Evolutionary conservation across 306 rosid species (phyloP).

Genomic region (Dryas octopetala): DNA sequence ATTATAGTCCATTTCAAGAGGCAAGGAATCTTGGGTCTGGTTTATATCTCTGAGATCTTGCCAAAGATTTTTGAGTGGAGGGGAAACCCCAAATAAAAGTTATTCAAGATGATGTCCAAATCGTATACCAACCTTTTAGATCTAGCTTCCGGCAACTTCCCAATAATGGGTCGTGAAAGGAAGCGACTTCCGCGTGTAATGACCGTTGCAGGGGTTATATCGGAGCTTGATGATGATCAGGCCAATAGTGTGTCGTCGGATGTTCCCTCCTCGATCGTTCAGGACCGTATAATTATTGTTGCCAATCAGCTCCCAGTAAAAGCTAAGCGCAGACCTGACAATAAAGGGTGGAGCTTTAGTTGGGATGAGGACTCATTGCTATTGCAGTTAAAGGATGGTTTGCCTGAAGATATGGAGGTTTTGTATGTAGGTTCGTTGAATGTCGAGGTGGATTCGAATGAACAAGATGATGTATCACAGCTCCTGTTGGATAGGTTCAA

Average conservation of each 20-base stretch:
- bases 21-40: slow-evolving; percentile 26
- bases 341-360: slow-evolving; percentile 59
- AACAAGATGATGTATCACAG: slow-evolving; percentile 64
- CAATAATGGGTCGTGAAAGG: slow-evolving; percentile 54
- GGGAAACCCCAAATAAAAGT: slow-evolving; percentile 5
- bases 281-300: slow-evolving; percentile 56
- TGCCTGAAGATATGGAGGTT: slow-evolving; percentile 67
- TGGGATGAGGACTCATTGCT: slow-evolving; percentile 64
- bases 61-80: slow-evolving; percentile 22
- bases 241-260: slow-evolving; percentile 58
- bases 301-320: slow-evolving; percentile 61
- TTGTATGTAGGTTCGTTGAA: slow-evolving; percentile 62
- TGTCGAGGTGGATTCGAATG: slow-evolving; percentile 45
- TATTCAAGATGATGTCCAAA: slow-evolving; percentile 53
- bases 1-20: slow-evolving; percentile 23
- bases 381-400: slow-evolving; percentile 56
- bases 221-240: slow-evolving; percentile 64
- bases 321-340: slow-evolving; percentile 54
- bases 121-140: slow-evolving; percentile 64
- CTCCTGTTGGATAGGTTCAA: slow-evolving; percentile 59
- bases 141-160: slow-evolving; percentile 63
- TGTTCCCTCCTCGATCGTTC: slow-evolving; percentile 50
- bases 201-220: slow-evolving; percentile 58
- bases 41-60: slow-evolving; percentile 32
- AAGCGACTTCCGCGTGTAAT: slow-evolving; percentile 54